Evolutionary conservation across 1,139 yeast species (phyloP), one percentile per base, ranked within the genome.

Genomic region (Candida sanyaensis): DNA sequence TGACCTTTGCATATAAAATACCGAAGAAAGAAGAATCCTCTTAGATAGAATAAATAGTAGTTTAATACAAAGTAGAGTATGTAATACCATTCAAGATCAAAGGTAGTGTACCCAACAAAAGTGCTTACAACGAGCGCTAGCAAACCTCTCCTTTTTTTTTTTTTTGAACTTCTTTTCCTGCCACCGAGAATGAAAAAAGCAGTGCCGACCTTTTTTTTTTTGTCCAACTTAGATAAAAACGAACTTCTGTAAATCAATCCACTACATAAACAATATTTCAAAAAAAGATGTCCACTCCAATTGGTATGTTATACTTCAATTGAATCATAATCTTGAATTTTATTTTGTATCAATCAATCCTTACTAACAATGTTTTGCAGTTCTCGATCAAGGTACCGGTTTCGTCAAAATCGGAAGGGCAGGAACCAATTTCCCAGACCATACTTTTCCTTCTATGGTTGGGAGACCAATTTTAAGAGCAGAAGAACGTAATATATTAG

Each of bases 311-410:
- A 40, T 40, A 24, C 26, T 11, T 24, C 29, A 24, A n/a, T 39
- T 43, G 29, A 26, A 36, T 36, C 24, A 26, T 8, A 9, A 7
- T 9, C 1, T 11, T 17, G 21, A 17, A 17, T 17, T 34, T 4
- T 27, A 2, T 9, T n/a, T 21, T 31, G 8, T 8, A 21, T 10
- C 9, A 23, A 28, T 5, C 21, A 23, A 28, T 5, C 21, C 21
- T 12, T 33, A 36, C 44, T 41, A 44, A 41, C 43, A 23, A 1
- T 17, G 23, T 11, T 11, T 38, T 24, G 29, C 62, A 83, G 98
- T 93, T 60, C 91, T 95, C 60, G 99, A 93, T 73, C 99, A 95
- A 75, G 99, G 99, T 74, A 93, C 99, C 42, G 99, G 99, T 54
- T 93, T 93, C 65, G 93, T 87, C 41, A 87, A 87, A 68, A 90